These are phyloP conservation scores for Rhodocollybia butyracea DNA, from an alignment of 768 basidiomycete species.

Conservation along the genomic window DNA sequence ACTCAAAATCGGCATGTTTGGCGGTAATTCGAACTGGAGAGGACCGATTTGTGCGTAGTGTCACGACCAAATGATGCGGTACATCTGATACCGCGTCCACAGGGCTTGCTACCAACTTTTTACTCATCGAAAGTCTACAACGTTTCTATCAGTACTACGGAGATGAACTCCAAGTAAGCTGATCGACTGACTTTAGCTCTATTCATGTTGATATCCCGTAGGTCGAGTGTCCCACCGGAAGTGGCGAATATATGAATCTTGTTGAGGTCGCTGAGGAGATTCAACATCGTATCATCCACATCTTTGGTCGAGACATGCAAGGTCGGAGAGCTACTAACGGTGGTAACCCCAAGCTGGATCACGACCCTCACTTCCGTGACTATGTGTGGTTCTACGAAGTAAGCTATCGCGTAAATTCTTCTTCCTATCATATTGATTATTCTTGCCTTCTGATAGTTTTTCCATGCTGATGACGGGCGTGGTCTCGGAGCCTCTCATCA, in stretches of 20 bases:
- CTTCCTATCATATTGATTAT: neutral
- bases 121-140: constrained; percentile 94
- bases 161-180: constrained; percentile 66
- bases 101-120: constrained; percentile 96
- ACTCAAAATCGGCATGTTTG: constrained; percentile 96
- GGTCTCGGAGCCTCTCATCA: constrained; percentile 98
- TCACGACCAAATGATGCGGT: neutral
- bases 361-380: constrained; percentile 94
- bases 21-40: constrained; percentile 97
- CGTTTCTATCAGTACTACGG: constrained; percentile 99
- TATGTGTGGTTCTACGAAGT: constrained; percentile 97
- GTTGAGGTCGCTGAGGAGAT: constrained; percentile 95
- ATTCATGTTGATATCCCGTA: constrained; percentile 16
- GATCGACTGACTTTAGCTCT: neutral
- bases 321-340: constrained; percentile 91
- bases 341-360: constrained; percentile 80
- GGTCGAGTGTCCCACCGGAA: constrained; percentile 95
- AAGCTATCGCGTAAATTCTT: constrained; percentile 13
- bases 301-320: constrained; percentile 89
- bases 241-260: constrained; percentile 97
- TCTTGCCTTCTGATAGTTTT: constrained; percentile 71
- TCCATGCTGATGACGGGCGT: constrained; percentile 90
- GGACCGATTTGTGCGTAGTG: constrained; percentile 74
- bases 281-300: constrained; percentile 98
- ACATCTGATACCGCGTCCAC: constrained; percentile 1